These are phyloP conservation scores for Trapa bicornis DNA, from an alignment of 345 rosid genomes.

Conservation along the genomic window DNA sequence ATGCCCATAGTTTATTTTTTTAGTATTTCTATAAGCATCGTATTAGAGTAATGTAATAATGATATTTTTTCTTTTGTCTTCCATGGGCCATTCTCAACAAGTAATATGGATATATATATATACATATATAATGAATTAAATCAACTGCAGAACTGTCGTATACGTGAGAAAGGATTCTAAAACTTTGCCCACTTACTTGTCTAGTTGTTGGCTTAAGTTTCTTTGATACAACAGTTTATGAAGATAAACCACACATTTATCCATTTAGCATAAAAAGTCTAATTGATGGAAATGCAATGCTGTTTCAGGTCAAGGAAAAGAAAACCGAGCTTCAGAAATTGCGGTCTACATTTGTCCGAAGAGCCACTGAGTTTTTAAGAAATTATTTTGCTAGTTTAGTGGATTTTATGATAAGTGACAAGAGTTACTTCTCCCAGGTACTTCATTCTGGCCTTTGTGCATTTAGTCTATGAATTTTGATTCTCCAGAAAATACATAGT, in stretches of 20 bases:
- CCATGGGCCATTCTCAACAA: not conserved
- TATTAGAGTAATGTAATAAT: not conserved
- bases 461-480: not conserved
- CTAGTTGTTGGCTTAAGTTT: not conserved
- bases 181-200: not conserved
- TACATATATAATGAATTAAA: not conserved
- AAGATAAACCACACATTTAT: not conserved
- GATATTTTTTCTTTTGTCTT: not conserved
- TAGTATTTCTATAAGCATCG: not conserved
- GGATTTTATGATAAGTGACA: slow-evolving; percentile 96
- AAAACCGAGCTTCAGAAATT: slow-evolving; percentile 69
- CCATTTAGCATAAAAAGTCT: not conserved
- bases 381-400: slow-evolving; percentile 95
- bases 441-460: slow-evolving; percentile 1
- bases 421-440: slow-evolving; percentile 98
- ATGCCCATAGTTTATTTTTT: not conserved
- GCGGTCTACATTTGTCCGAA: slow-evolving; percentile 67
- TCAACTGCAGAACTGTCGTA: not conserved
- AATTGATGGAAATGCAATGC: not conserved
- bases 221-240: not conserved
- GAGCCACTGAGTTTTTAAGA: slow-evolving; percentile 94
- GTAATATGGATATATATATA: not conserved
- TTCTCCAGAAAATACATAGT: not conserved
- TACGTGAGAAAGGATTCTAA: not conserved
- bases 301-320: slow-evolving; percentile 72